Base-by-base conservation (phyloP, 768 basidiomycete genomes). In the Russula griseocarnosa region DNA sequence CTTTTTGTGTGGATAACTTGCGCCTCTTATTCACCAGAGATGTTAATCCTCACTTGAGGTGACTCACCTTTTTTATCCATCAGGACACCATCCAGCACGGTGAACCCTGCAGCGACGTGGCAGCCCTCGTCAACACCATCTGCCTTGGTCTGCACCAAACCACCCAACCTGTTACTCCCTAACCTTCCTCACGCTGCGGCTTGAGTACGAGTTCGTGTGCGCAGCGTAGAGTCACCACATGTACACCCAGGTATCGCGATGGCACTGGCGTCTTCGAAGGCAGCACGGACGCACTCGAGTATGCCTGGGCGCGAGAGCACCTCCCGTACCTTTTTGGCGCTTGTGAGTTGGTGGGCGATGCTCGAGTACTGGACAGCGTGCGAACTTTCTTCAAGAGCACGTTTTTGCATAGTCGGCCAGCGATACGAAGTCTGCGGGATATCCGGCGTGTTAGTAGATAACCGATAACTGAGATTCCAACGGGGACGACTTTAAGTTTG, bases 301-400 rank as follows among this genome's bases (percentile, higher is more conserved):
- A 91, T 76, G 0, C 86, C 86, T 0, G 85, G 83, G 30, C 84
- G 82, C 7, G 87, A 83, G 18, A 99, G 80, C 0, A 88, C 90
- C 70, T 98, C 86, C 74, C 98, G 96, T 0, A 99, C 85, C 72
- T 97, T 97, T 80, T 99, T 99, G 3, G 88, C 86, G 0, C 96
- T 96, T 0, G 95, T 93, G n/a, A 98, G 84, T 68, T 98, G 96
- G n/a, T n/a, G n/a, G 6, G 89, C 86, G 68, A 98, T 84, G 1
- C 85, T 85, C 0, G 96, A 96, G 71, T 95, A 99, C 67, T 98
- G 96, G 78, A 94, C 94, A 0, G 96, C 93, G 58, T 74, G 78
- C 7, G 89, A 90, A 46, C n/a, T n/a, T 84, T 98, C 95, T 40
- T 98, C 80, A 16, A 84, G 74, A 69, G 90, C 82, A 9, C 96